Percentiles rank a stretch among this genome's conserved stretches.
These are phyloP conservation scores for Furcasterigmium furcatum DNA, from an alignment of 2,329 filamentous ascomycete species.

Conservation along the genomic window DNA sequence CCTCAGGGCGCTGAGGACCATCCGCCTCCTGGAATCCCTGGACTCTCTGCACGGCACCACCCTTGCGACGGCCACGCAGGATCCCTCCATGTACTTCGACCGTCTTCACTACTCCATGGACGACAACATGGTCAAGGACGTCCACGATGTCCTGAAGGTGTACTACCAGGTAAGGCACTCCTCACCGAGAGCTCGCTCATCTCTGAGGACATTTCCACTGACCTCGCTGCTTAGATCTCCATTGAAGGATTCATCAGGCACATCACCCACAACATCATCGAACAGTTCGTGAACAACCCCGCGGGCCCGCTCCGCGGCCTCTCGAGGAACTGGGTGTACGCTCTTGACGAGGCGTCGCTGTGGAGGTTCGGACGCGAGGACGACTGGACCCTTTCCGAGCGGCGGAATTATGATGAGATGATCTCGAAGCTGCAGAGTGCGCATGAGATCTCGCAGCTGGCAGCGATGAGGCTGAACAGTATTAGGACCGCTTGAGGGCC, in stretches of 20 bases:
- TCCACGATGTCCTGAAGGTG: constrained; percentile 30
- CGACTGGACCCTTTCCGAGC: constrained; percentile 7
- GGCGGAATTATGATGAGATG: constrained; percentile 1
- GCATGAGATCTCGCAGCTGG: constrained; percentile 19
- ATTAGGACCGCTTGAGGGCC: too few species aligned
- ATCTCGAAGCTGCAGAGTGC: constrained; percentile 4
- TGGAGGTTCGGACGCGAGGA: constrained; percentile 18
- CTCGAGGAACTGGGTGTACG: constrained; percentile 15
- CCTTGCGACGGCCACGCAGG: constrained; percentile 1
- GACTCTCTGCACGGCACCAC: constrained; percentile 8
- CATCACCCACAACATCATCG: constrained; percentile 17
- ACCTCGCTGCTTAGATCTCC: constrained; percentile 8
- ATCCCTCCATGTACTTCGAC: too few species aligned
- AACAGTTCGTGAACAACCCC: constrained; percentile 15
- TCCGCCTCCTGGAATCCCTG: constrained; percentile 15
- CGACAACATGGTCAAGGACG: constrained; percentile 25
- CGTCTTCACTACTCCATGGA: constrained; percentile 12
- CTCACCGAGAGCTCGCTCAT: too few species aligned
- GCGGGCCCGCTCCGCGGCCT: constrained; percentile 17
- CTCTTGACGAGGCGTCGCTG: constrained; percentile 13
- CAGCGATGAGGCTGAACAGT: constrained; percentile 1
- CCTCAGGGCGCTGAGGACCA: constrained; percentile 13
- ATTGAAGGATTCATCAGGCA: constrained; percentile 19
- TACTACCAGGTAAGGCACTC: constrained; percentile 28
- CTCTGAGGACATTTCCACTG: too few species aligned